A percentile compares a stretch with the other conserved stretches of the same genome.
phyloP scores from a whole-genome alignment of 2,329 filamentous ascomycete genomes.

The Colletotrichum musicola region DNA sequence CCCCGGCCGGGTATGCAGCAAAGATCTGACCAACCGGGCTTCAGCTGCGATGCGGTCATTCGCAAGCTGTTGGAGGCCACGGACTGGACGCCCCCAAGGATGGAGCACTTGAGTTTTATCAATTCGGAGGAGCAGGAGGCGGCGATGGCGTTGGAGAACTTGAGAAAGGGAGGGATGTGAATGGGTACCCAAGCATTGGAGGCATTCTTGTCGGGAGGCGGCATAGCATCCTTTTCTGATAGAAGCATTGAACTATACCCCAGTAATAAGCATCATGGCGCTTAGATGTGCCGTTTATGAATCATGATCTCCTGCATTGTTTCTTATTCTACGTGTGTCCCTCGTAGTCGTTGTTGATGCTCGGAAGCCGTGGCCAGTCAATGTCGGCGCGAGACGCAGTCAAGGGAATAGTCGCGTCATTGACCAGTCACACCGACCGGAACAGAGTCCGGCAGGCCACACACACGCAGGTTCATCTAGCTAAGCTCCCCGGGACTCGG shows the following conservation, averaged over 20 bases:
- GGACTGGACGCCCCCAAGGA: slow-evolving; percentile 1
- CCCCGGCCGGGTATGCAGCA: background rate
- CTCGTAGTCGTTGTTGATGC: background rate
- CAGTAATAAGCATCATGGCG: slow-evolving; percentile 6
- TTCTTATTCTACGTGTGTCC: background rate
- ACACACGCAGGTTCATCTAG: too few relatives aligned
- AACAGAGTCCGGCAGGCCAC: too few relatives aligned
- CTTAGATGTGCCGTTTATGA: background rate
- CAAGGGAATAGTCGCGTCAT: background rate
- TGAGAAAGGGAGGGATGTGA: background rate
- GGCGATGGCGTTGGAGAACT: slow-evolving; percentile 15
- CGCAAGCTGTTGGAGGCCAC: slow-evolving; percentile 4
- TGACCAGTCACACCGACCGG: background rate
- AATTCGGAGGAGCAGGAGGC: slow-evolving; percentile 16
- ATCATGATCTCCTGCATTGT: background rate
- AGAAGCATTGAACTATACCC: slow-evolving; percentile 27
- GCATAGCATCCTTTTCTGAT: background rate
- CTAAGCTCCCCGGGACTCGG: background rate
- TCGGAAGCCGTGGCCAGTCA: background rate
- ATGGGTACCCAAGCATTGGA: background rate
- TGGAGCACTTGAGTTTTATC: background rate
- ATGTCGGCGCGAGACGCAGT: background rate
- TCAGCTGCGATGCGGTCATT: slow-evolving; percentile 7
- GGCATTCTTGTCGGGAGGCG: background rate
- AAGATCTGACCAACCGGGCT: slow-evolving; percentile 2